Base-by-base conservation (phyloP, 1,284 basidiomycete genomes). In the Malassezia obtusa region DNA sequence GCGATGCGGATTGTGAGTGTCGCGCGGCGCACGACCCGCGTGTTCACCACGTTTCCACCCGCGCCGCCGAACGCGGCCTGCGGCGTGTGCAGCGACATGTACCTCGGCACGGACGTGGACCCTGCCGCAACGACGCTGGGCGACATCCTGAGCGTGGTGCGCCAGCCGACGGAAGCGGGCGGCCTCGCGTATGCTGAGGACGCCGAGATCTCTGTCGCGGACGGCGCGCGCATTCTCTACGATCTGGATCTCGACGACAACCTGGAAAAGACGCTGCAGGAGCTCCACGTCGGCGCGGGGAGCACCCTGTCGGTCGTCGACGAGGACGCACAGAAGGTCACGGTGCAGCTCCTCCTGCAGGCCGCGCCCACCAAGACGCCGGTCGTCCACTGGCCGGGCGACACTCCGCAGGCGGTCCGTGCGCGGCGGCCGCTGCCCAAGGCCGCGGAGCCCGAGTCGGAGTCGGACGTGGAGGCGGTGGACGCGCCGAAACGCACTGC, bases 201-300 rank as follows among this genome's bases (percentile, higher is more conserved):
- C n/a, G 43, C 47, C 3, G 58, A 60, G 15, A 12, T 63, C 19
- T 50, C 54, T 11, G 55, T 68, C 26, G 88, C 85, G 64, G 88
- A 95, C 73, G 89, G 86, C 40, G 83, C 84, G 60, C 80, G 86
- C 43, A 76, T 92, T 38, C 75, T 91, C 49, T 83, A 81, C 61
- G 90, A 94, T 67, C 86, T 86, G 5, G 90, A 94, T 65, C 90
- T 86, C 78, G 84, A 87, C 45, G 89, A 92, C 61, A 91, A 91
- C 63, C 67, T 81, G 51, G 82, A 80, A 2, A 78, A 83, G 60
- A 85, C 83, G 26, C 71, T 92, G 58, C 82, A 81, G 57, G 84
- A 84, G 60, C 68, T 92, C 47, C 82, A 80, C 44, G 35, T 73
- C 40, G 79, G 79, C 0, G 74, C 80, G 38, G 87, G 87, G 12